Base-by-base conservation (phyloP, 2,329 filamentous ascomycete species). In the Onygenales sp. region DNA sequence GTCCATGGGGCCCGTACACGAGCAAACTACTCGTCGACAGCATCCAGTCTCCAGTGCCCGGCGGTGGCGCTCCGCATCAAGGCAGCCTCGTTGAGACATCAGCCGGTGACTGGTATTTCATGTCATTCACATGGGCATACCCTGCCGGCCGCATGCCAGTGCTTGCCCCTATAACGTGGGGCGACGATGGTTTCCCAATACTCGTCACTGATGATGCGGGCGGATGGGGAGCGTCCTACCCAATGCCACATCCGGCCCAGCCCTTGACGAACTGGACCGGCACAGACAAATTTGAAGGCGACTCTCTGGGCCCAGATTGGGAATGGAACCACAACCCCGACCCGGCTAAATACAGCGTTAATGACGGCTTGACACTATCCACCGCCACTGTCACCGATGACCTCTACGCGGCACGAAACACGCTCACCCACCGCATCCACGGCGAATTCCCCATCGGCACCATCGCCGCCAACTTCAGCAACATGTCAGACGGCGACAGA, bases 261-360 rank as follows among this genome's bases (percentile, higher is more conserved):
- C 36, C 21, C 13, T 68, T 70, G 1, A 61, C 65, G 2, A 51
- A 59, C 4, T 62, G 65, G 38, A 66, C 68, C 0, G 72, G 76
- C 13, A 72, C 69, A 0, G 78, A 83, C 55, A 63, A 54, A 0
- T 83, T 83, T 57, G 48, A 56, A 0, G 75, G 74, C 0, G 59
- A 65, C 0, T 57, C 64, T 0, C 67, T 83, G 0, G 63, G 68
- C 6, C 69, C 71, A 0, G 66, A 73, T 2, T 83, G 78, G 77
- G 80, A 83, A 62, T 83, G 80, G 79, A 84, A 83, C 60, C 80
- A 83, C 58, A 82, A 83, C 61, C 80, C 80, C 0, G 78, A 83
- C 53, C 69, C 64, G 0, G 66, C 63, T 8, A 75, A 72, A 8
- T 83, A 66, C 59, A 62, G 60, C 1, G 67, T 80, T 8, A 63